Conservation (phyloP, 163 green algal species). For the Chloroidium sp. region DNA sequence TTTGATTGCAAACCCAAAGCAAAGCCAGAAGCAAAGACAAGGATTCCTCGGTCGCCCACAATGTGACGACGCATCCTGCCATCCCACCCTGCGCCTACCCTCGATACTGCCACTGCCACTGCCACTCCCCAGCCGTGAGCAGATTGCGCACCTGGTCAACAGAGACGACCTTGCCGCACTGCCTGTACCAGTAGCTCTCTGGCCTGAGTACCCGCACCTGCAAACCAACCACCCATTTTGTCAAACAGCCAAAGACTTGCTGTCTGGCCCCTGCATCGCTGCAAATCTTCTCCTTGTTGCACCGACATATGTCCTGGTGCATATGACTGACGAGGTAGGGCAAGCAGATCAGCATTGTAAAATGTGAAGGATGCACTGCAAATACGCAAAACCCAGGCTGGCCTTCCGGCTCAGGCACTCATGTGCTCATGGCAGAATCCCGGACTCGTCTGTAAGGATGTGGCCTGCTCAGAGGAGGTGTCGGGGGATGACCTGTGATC, state of each 20-base stretch:
- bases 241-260: background rate
- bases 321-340: background rate
- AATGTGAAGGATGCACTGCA: background rate
- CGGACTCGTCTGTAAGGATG: conserved; percentile 2
- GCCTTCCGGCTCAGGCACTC: background rate
- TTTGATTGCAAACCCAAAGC: background rate
- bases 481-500: conserved; percentile 33
- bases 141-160: conserved; percentile 79
- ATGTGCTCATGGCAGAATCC: background rate
- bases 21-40: background rate
- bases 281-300: background rate
- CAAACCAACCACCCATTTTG: background rate
- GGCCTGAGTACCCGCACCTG: conserved; percentile 90
- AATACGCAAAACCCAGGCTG: background rate
- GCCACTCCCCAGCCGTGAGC: background rate
- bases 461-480: too few species aligned
- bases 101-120: too few species aligned
- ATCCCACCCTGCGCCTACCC: too few species aligned
- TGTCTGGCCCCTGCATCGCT: background rate
- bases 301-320: background rate
- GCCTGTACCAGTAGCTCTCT: conserved; percentile 97
- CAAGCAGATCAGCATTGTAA: background rate
- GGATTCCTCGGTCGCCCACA: too few species aligned
- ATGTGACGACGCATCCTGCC: too few species aligned
- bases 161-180: conserved; percentile 95